Base-by-base conservation (phyloP, 129 eudicot species). In the Mikania micrantha region DNA sequence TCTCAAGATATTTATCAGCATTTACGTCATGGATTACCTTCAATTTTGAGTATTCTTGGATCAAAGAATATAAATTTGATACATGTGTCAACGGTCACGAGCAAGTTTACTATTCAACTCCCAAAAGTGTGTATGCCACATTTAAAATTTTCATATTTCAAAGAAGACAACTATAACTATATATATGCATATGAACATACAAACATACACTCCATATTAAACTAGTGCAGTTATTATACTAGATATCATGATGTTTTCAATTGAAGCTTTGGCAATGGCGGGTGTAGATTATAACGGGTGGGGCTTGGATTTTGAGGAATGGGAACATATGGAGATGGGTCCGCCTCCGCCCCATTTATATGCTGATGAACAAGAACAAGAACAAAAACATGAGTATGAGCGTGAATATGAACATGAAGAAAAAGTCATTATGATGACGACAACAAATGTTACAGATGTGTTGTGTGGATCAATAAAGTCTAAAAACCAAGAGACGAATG, bases 211-310 rank as follows among this genome's bases (percentile, higher is more conserved):
- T 35, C 53, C 4, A 4, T n/a, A n/a, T n/a, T n/a, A 70, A 21
- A 7, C 44, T 19, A 11, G 15, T 7, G n/a, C 2, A 3, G 9
- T 49, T 45, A 20, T 20, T 25, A 1, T 28, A 38, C 15, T 19
- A 13, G 27, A 41, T 53, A 54, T 75, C 36, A 65, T 78, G 82
- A 72, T 65, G 22, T 6, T 78, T 72, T 78, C 78, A 38, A 17
- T 58, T 7, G 82, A 78, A 72, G 79, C 83, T 67, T 48, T 73
- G 61, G 83, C 83, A 48, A 79, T 67, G 83, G 79, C 72, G 17
- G 79, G 83, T 7, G 60, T 35, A 56, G 77, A 66, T 29, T 59
- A 72, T 42, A 17, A 32, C 24, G 66, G 72, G 6, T 78, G 61
- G 70, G 74, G 69, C 39, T 19, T 72, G 59, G 69, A 41, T 38